phyloP scores from a whole-genome alignment of 768 basidiomycete genomes.

The Calocera viscosa region DNA sequence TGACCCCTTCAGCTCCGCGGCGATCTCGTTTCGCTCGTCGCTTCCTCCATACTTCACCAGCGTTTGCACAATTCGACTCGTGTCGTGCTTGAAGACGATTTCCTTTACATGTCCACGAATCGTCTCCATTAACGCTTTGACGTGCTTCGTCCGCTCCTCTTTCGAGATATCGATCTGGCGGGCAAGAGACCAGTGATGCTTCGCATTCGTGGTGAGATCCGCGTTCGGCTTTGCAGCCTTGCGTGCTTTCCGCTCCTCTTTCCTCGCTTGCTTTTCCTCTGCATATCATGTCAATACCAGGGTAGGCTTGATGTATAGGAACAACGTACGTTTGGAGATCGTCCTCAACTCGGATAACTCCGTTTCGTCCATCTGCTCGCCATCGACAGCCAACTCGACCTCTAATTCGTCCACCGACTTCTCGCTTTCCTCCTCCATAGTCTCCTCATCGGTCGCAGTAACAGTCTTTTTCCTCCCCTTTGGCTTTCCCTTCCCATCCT shows the following conservation, averaged over 20 bases:
- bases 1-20: constrained; percentile 66
- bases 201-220: constrained; percentile 52
- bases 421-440: constrained; percentile 11
- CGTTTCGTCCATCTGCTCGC: constrained; percentile 24
- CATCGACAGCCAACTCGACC: constrained; percentile 18
- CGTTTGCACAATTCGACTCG: constrained; percentile 73
- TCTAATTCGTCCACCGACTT: constrained; percentile 18
- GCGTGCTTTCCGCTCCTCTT: constrained; percentile 59
- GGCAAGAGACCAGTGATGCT: constrained; percentile 63
- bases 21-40: constrained; percentile 65
- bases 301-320: background rate
- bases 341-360: constrained; percentile 16
- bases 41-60: constrained; percentile 69
- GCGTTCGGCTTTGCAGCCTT: constrained; percentile 70
- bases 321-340: constrained; percentile 25
- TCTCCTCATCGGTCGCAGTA: background rate
- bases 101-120: constrained; percentile 75
- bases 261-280: constrained; percentile 62
- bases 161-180: constrained; percentile 58
- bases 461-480: constrained; percentile 10
- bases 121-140: constrained; percentile 59
- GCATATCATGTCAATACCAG: background rate
- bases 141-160: constrained; percentile 59
- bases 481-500: constrained; percentile 36
- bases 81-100: constrained; percentile 83